Conservation (phyloP, 169 alveolate species). For the Plasmodium relictum region DNA sequence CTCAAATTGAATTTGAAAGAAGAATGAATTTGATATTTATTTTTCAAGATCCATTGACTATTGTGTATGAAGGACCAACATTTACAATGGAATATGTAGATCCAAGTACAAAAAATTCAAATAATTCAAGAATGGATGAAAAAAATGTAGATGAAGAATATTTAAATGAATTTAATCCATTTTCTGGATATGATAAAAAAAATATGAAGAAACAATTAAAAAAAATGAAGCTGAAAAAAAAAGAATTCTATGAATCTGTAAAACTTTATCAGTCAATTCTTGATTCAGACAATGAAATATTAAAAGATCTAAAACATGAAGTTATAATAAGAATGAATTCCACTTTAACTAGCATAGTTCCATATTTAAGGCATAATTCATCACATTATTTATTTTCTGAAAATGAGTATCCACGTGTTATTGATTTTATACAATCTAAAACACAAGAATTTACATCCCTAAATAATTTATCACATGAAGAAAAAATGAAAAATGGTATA, state of each 20-base stretch:
- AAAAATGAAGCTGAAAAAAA: conserved; percentile 43
- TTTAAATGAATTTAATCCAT: conserved; percentile 41
- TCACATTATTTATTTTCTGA: conserved; percentile 12
- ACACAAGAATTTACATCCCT: conserved; percentile 14
- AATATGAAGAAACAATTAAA: conserved; percentile 33
- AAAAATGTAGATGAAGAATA: conserved; percentile 37
- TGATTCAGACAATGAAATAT: conserved; percentile 72
- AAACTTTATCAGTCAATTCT: conserved; percentile 81
- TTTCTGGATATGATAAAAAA: conserved; percentile 51
- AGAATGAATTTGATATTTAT: conserved; percentile 92
- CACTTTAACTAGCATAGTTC: conserved; percentile 40
- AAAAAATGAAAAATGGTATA: neutral
- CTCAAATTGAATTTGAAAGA: conserved; percentile 89
- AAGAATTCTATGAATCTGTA: conserved; percentile 79
- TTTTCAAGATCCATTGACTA: conserved; percentile 88
- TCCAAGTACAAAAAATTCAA: conserved; percentile 58
- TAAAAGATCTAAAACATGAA: conserved; percentile 65
- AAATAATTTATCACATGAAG: conserved; percentile 11
- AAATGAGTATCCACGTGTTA: neutral
- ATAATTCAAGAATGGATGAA: conserved; percentile 20
- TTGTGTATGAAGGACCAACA: conserved; percentile 88
- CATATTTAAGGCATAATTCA: conserved; percentile 14
- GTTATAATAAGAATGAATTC: conserved; percentile 64
- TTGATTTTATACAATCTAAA: neutral
- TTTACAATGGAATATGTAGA: conserved; percentile 83